phyloP scores from a whole-genome alignment of 306 rosid species.

The Citrullus amarus region DNA sequence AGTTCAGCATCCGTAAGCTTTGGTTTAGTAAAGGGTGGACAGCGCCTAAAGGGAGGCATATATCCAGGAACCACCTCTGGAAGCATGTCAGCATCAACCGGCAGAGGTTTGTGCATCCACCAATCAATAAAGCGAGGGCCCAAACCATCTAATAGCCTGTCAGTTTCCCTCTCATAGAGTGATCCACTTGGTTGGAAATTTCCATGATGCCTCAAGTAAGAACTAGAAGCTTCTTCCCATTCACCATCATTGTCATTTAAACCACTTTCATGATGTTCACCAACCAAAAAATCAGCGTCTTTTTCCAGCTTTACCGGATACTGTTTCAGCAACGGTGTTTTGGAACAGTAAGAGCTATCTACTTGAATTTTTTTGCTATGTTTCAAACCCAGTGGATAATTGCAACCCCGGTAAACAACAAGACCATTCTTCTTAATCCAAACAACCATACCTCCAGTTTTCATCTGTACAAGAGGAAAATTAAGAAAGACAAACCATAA shows the following conservation, averaged over 20 bases:
- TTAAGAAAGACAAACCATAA: constrained; percentile 7
- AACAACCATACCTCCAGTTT: constrained; percentile 82
- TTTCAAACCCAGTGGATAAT: constrained; percentile 19
- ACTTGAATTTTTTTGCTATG: constrained; percentile 16
- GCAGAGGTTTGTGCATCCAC: constrained; percentile 93
- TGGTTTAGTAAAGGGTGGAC: constrained; percentile 40
- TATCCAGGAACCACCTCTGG: constrained; percentile 67
- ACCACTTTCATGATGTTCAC: constrained; percentile 12
- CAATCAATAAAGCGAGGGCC: constrained; percentile 91
- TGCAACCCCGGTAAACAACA: constrained; percentile 59
- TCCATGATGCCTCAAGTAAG: constrained; percentile 4
- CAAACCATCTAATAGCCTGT: constrained; percentile 63
- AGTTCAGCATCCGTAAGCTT: constrained; percentile 47
- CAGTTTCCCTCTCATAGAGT: constrained; percentile 70
- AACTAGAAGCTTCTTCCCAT: constrained; percentile 13
- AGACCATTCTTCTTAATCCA: constrained; percentile 57
- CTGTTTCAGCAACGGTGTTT: constrained; percentile 9
- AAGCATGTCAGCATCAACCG: constrained; percentile 84
- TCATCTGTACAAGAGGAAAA: constrained; percentile 34
- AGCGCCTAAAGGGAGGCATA: constrained; percentile 51
- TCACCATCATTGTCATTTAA: constrained; percentile 9
- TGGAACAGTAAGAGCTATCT: constrained; percentile 6
- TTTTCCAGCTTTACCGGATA: constrained; percentile 17
- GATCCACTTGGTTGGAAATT: constrained; percentile 31
- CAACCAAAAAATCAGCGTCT: constrained; percentile 3